Conservation (phyloP, 495 filamentous ascomycete species). For the Pyrenopolyporus hunteri region DNA sequence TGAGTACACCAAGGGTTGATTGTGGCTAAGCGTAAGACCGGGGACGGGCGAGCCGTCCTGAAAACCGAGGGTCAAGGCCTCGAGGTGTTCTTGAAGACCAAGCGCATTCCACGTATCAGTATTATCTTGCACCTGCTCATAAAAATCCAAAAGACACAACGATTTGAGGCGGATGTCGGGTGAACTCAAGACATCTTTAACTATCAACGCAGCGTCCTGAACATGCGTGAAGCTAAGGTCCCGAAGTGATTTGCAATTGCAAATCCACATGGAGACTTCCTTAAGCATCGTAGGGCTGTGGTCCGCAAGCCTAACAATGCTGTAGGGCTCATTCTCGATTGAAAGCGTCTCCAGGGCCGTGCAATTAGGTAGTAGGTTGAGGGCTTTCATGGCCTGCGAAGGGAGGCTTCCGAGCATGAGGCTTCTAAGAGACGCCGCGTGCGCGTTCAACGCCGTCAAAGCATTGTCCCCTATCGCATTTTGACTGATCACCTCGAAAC, state of each 20-base stretch:
- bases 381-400: slow-evolving; percentile 51
- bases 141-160: slow-evolving; percentile 38
- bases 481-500: slow-evolving; percentile 62
- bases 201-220: slow-evolving; percentile 55
- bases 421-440: slow-evolving; percentile 61
- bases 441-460: slow-evolving; percentile 63
- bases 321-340: slow-evolving; percentile 48
- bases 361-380: slow-evolving; percentile 58
- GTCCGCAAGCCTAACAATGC: slow-evolving; percentile 48
- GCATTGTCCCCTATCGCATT: slow-evolving; percentile 59
- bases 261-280: slow-evolving; percentile 60
- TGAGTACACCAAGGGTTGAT: slow-evolving; percentile 56
- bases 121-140: background rate
- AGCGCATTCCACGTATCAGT: slow-evolving; percentile 27
- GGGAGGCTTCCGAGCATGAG: slow-evolving; percentile 61
- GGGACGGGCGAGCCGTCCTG: slow-evolving; percentile 50
- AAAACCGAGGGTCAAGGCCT: slow-evolving; percentile 51
- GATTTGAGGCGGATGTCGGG: slow-evolving; percentile 38
- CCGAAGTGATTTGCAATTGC: slow-evolving; percentile 60
- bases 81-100: slow-evolving; percentile 34
- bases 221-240: slow-evolving; percentile 58
- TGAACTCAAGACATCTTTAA: slow-evolving; percentile 56
- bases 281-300: slow-evolving; percentile 56
- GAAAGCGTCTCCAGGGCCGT: slow-evolving; percentile 58
- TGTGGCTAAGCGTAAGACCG: slow-evolving; percentile 46